Evolutionary conservation across 2,329 filamentous ascomycete genomes (phyloP).

Genomic region (Byssochlamys sp.): DNA sequence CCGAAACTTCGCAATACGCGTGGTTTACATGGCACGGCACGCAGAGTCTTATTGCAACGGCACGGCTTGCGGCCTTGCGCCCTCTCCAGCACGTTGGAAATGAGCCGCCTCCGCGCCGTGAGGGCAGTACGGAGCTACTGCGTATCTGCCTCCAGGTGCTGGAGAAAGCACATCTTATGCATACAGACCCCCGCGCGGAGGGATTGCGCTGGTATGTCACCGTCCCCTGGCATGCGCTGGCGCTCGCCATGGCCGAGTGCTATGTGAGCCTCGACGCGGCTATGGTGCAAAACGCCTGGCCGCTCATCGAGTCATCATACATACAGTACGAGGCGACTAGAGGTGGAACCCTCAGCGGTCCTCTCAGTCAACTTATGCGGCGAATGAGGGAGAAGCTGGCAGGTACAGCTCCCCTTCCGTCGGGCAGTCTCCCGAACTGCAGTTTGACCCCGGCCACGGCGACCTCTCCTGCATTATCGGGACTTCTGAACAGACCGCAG

Average conservation of each 20-base stretch:
- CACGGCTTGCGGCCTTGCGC: constrained; percentile 9
- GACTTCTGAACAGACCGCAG: no score
- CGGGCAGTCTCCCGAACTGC: neutral
- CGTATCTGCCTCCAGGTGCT: constrained; percentile 4
- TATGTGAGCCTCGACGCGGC: constrained; percentile 13
- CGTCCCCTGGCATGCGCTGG: constrained; percentile 18
- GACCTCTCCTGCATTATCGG: no score
- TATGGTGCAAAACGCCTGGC: constrained; percentile 15
- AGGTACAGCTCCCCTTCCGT: neutral
- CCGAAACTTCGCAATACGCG: constrained; percentile 17
- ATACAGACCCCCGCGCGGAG: constrained; percentile 20
- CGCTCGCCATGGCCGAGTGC: constrained; percentile 20
- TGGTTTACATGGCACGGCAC: constrained; percentile 22
- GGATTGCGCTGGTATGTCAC: constrained; percentile 21
- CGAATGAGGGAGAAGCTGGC: neutral
- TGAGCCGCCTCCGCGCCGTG: constrained; percentile 2
- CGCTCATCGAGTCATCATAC: constrained; percentile 13
- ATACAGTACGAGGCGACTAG: neutral
- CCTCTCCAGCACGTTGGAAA: constrained; percentile 6
- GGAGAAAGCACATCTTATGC: constrained; percentile 17
- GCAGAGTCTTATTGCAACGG: constrained; percentile 13
- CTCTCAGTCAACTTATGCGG: neutral
- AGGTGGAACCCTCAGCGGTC: neutral
- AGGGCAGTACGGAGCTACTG: neutral
- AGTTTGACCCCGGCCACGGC: no score